These are phyloP conservation scores for Panellus pusillus DNA, from an alignment of 768 basidiomycete genomes.

Conservation along the genomic window DNA sequence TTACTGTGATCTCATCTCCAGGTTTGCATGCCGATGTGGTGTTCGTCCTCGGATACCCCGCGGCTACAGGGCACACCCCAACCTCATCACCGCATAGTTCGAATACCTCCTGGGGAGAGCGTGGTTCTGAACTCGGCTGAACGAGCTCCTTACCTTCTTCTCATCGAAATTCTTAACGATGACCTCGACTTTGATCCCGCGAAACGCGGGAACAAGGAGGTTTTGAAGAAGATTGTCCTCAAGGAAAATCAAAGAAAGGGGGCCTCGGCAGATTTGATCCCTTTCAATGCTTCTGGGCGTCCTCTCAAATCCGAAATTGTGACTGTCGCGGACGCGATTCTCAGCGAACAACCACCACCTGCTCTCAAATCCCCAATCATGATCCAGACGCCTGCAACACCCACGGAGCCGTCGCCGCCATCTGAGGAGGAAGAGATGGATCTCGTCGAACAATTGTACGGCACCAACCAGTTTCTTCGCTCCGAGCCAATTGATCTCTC, in stretches of 20 bases:
- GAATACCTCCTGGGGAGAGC: constrained; percentile 96
- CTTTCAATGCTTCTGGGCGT: constrained; percentile 35
- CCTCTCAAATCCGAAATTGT: constrained; percentile 25
- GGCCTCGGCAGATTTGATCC: constrained; percentile 54
- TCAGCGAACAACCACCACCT: constrained; percentile 30
- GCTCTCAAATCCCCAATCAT: constrained; percentile 25
- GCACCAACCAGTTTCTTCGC: constrained; percentile 69
- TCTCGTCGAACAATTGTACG: constrained; percentile 94
- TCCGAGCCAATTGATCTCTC: constrained; percentile 74
- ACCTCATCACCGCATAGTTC: constrained; percentile 92
- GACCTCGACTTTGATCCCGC: constrained; percentile 92
- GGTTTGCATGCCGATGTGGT: constrained; percentile 92
- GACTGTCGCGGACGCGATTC: constrained; percentile 31
- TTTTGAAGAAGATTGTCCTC: constrained; percentile 71
- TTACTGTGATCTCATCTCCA: constrained; percentile 28
- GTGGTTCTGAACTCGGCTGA: constrained; percentile 98
- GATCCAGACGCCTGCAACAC: constrained; percentile 13
- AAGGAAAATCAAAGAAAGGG: constrained; percentile 66
- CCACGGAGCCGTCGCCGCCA: constrained; percentile 22
- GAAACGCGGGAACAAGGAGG: constrained; percentile 81
- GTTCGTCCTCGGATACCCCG: constrained; percentile 65
- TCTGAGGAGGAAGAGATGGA: constrained; percentile 88
- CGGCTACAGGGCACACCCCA: constrained; percentile 42
- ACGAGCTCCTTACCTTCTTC: constrained; percentile 87
- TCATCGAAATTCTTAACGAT: constrained; percentile 86